Evolutionary conservation across 306 rosid genomes (phyloP).

Genomic region (Cicer cuneatum): DNA sequence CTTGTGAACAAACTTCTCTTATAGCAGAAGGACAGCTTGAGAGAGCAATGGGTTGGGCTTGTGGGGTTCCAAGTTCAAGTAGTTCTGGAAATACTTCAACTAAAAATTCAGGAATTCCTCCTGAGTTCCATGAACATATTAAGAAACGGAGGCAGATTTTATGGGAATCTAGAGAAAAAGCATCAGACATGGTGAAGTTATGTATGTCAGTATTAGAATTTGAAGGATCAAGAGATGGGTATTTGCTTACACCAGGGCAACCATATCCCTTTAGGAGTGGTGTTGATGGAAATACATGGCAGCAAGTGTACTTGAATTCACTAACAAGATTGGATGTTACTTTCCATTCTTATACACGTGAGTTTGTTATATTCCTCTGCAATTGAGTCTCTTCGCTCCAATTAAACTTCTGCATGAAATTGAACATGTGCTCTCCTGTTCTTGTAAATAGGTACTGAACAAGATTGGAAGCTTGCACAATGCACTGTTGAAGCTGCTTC

Average conservation of each 20-base stretch:
- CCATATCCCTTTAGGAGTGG: conserved; percentile 61
- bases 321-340: conserved; percentile 78
- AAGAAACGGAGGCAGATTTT: conserved; percentile 72
- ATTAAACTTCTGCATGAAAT: conserved; percentile 32
- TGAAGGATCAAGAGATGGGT: conserved; percentile 92
- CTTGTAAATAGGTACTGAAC: conserved; percentile 76
- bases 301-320: conserved; percentile 78
- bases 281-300: conserved; percentile 83
- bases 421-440: conserved; percentile 46
- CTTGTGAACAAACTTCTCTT: conserved; percentile 76
- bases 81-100: conserved; percentile 63
- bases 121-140: conserved; percentile 85
- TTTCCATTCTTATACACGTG: conserved; percentile 81
- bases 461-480: conserved; percentile 95
- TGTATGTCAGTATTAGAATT: conserved; percentile 81
- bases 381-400: conserved; percentile 35
- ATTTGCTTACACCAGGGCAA: conserved; percentile 69
- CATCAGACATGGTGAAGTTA: conserved; percentile 73
- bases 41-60: conserved; percentile 99
- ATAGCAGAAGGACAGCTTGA: conserved; percentile 93
- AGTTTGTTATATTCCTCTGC: conserved; percentile 50
- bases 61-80: conserved; percentile 80
- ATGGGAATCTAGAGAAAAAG: conserved; percentile 84
- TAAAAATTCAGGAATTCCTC: conserved; percentile 87
- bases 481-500: conserved; percentile 89